Base-by-base conservation (phyloP, 2,329 filamentous ascomycete species). In the Neofusicoccum sp. region DNA sequence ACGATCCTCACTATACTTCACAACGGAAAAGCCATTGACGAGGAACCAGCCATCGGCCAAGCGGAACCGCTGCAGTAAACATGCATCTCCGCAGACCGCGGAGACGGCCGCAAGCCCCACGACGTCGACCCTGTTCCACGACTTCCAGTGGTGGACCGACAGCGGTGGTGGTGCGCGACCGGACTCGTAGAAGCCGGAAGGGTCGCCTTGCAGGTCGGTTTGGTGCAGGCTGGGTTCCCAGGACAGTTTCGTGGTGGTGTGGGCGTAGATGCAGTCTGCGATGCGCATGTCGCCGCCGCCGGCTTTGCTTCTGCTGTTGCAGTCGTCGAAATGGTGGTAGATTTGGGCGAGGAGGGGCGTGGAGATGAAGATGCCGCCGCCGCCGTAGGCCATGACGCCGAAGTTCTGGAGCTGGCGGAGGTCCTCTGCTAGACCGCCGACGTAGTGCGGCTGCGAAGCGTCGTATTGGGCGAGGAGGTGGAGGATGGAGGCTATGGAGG, bases 371-470 rank as follows among this genome's bases (percentile, higher is more conserved):
- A 85, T 77, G 62, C 86, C 86, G 3, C 83, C 86, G 65, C 86
- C 86, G 62, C 86, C 86, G 65, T 82, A 88, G 12, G 83, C 86
- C 80, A 87, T 86, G 67, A 82, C 78, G 1, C 86, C 86, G 69
- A 84, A 87, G 9, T 74, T 74, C 3, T 76, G 76, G 31, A 87
- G 78, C 16, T 84, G 80, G 29, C 77, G 71, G 41, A 82, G 80
- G 68, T 84, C 84, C 69, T 88, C 86, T 1, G 85, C 85, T 5
- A 88, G 71, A 2, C 81, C 82, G 2, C 86, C 86, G 9, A 87
- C 76, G 71, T 87, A 88, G 39, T 77, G 70, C 3, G 83, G 78
- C 22, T 77, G 70, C 1, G 76, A 79, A 68, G 83, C 77, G 68
- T 88, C 81, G 66, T 84, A 79, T 9, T 22, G 14, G 88, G 75